Evolutionary conservation across 495 filamentous ascomycete species (phyloP), one percentile per base, ranked within the genome.

Genomic region (Penicillium roqueforti): DNA sequence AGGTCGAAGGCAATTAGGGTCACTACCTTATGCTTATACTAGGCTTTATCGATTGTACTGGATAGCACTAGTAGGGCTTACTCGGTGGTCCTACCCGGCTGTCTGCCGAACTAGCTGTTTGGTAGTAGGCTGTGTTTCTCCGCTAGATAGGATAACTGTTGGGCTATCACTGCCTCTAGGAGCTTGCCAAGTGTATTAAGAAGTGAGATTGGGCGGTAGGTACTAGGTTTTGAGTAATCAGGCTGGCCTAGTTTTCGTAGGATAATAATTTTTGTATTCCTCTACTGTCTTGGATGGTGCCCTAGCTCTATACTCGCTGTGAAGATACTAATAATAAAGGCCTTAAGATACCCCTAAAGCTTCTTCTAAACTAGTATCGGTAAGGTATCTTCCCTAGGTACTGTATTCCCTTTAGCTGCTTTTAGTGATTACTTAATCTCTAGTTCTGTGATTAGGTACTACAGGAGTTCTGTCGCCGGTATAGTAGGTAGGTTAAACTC

Each of bases 161-260:
- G 11, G 0, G 53, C 62, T 1, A 61, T 59, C 0, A 67, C 55
- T 5, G 51, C 51, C 26, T 67, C 58, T 0, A 67, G 51, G 0
- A 62, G 22, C 26, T 62, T 67, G 0, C 51, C 54, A 0, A 67
- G 39, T 5, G 56, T 64, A 31, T 62, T 63, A 2, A 70, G 57
- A 1, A 68, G 59, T 19, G 57, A 59, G 22, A 69, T 69, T 13
- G 57, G 61, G 25, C 57, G 61, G 13, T 67, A 67, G 6, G 51
- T 53, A n/a, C 53, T 40, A 3, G 58, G 58, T 0, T 39, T 7
- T 26, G 57, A 43, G 47, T 69, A 69, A 19, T 69, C 61, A 4
- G 43, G 28, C 34, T 69, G 4, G 11, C 5, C 14, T 4, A 11
- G 10, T 32, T 32, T 13, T 11, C 11, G 29, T 14, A 32, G 10